These are phyloP conservation scores for Corynascus novoguineensis DNA, from an alignment of 495 filamentous ascomycete species.

Conservation along the genomic window DNA sequence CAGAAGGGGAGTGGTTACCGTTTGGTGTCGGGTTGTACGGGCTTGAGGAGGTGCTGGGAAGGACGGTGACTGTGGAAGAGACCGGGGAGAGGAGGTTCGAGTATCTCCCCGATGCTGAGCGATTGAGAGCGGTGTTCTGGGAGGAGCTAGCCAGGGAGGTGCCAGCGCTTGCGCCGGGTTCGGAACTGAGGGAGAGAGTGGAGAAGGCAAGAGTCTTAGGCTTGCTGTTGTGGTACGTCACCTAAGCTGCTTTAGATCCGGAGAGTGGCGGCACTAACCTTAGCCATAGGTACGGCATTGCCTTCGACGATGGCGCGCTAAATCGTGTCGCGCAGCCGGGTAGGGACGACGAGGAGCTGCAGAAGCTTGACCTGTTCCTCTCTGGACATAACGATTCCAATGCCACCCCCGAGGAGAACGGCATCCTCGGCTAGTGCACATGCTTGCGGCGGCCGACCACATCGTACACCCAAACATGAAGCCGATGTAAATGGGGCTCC, in stretches of 20 bases:
- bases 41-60: constrained; percentile 50
- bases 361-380: constrained; percentile 37
- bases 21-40: constrained; percentile 54
- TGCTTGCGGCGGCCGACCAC: background rate
- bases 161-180: constrained; percentile 29
- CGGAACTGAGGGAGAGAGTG: constrained; percentile 28
- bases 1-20: constrained; percentile 52
- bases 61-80: constrained; percentile 13
- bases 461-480: background rate
- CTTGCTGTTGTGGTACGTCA: constrained; percentile 41
- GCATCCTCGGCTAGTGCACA: no score
- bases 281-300: constrained; percentile 48
- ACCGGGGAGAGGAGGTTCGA: constrained; percentile 25
- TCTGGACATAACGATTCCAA: background rate
- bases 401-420: background rate
- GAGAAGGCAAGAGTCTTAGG: constrained; percentile 44
- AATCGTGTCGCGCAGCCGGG: constrained; percentile 48
- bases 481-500: background rate
- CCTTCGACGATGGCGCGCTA: constrained; percentile 51
- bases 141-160: constrained; percentile 31
- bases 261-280: background rate
- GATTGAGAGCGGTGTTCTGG: constrained; percentile 47
- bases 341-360: constrained; percentile 45
- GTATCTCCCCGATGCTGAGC: constrained; percentile 39
- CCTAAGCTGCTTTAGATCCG: background rate